Base-by-base conservation (phyloP, 345 rosid species). In the Gynandropsis gynandra region DNA sequence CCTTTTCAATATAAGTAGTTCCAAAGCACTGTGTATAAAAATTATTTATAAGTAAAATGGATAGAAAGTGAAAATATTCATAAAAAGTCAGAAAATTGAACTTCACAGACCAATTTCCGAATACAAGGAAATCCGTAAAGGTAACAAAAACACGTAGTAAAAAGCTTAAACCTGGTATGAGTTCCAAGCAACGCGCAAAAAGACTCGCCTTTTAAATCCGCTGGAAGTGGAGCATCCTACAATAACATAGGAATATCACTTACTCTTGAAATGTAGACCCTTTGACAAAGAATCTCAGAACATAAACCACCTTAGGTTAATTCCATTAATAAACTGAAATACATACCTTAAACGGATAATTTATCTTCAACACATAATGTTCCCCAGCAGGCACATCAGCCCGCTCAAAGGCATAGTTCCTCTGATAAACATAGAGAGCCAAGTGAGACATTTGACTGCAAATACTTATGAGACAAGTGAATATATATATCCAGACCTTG, bases 201-300 rank as follows among this genome's bases (percentile, higher is more conserved):
- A 10, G 71, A 79, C 74, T 85, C 74, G 49, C 98, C 98, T 64
- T 74, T 82, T 37, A 80, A 73, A 73, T 87, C 95, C 60, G 83
- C 68, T 50, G 98, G 88, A 61, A 92, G 78, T 62, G 97, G 88
- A 32, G 87, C 89, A 45, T 92, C 89, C 98, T 92, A 69, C 46
- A 65, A 43, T 44, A 36, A 49, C 38, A 51, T 40, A 50, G 43
- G 24, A 56, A 34, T 17, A 24, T 18, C 52, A 47, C 11, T 8
- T 9, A 19, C 18, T 12, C 8, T 5, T 47, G 56, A 34, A 24
- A 53, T 16, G 45, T 52, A 18, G 42, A 12, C 24, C 43, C 17
- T 10, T 15, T 29, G 1, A 37, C 8, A 43, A 37, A 42, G 10
- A 27, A 43, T 6, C 33, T 48, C 2, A 19, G 5, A 1, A 8